phyloP scores from a whole-genome alignment of 805 yeast genomes.

The Metschnikowia chrysomelidarum region DNA sequence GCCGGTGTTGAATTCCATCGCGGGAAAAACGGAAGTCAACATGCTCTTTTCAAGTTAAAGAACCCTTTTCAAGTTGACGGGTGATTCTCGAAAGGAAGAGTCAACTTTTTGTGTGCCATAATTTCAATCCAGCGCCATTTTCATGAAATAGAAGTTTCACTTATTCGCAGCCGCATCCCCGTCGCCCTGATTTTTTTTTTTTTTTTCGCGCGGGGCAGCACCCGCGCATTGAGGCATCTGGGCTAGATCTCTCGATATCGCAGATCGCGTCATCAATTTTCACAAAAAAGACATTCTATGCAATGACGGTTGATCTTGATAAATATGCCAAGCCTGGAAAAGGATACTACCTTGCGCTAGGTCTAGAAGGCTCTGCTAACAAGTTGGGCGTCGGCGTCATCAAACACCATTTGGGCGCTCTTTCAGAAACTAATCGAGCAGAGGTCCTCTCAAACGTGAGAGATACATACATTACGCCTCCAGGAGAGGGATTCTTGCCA shows the following conservation, averaged over 20 bases:
- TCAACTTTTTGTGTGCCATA: too few species aligned
- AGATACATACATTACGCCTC: conserved; percentile 94
- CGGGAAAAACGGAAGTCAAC: too few species aligned
- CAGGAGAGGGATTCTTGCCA: conserved; percentile 97
- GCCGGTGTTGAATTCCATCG: too few species aligned
- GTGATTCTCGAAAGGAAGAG: too few species aligned
- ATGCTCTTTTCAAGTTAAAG: too few species aligned
- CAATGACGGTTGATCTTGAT: conserved; percentile 44
- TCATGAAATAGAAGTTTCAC: too few species aligned
- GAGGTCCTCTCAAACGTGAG: conserved; percentile 83
- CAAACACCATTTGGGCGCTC: conserved; percentile 63
- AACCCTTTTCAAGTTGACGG: too few species aligned
- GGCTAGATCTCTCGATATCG: background rate
- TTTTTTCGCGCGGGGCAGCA: conserved; percentile 2
- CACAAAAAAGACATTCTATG: background rate
- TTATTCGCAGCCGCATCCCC: too few species aligned
- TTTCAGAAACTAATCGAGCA: conserved; percentile 59
- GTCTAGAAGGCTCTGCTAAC: conserved; percentile 96
- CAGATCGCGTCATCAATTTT: background rate
- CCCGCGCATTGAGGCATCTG: background rate
- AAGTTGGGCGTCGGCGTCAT: conserved; percentile 93
- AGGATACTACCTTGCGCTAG: conserved; percentile 69
- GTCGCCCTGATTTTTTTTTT: background rate
- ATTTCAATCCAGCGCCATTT: too few species aligned
- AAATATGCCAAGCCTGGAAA: conserved; percentile 39